Conservation (phyloP, 225 moss, liverwort and hornwort genomes). For the Antitrichia curtipendula region DNA sequence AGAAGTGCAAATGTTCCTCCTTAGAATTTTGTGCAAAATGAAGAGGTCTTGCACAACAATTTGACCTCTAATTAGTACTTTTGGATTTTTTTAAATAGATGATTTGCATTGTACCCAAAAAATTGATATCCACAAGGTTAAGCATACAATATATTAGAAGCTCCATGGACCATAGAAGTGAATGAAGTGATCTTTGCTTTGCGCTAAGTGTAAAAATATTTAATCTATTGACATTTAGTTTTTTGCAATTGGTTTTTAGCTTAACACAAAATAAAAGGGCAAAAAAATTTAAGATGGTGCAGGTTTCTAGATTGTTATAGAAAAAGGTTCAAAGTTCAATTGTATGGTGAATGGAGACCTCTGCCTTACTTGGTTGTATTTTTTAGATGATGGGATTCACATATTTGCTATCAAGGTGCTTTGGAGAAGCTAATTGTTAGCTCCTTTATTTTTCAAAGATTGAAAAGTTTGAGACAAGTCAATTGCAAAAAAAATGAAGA, state of each 20-base stretch:
- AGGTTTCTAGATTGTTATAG: background rate
- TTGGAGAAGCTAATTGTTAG: too few relatives aligned
- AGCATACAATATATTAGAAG: background rate
- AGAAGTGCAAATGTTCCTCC: fast-evolving
- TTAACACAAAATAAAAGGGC: background rate
- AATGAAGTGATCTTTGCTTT: background rate
- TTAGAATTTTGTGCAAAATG: background rate
- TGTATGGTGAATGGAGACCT: background rate
- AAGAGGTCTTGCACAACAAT: background rate
- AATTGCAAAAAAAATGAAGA: too few relatives aligned
- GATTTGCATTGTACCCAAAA: background rate
- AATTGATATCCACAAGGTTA: fast-evolving
- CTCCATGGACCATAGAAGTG: fast-evolving
- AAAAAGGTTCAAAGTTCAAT: background rate
- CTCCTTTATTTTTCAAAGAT: too few relatives aligned
- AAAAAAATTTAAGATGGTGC: background rate
- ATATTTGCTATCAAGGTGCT: too few relatives aligned
- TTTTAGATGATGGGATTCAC: background rate
- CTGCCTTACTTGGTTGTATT: background rate
- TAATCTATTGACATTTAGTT: background rate
- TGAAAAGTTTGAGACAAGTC: too few relatives aligned
- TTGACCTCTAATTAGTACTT: background rate
- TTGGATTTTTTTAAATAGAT: background rate
- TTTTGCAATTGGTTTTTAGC: background rate
- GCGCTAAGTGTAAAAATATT: background rate